Conservation (phyloP, 768 basidiomycete species). For the Coprinopsis sp. region DNA sequence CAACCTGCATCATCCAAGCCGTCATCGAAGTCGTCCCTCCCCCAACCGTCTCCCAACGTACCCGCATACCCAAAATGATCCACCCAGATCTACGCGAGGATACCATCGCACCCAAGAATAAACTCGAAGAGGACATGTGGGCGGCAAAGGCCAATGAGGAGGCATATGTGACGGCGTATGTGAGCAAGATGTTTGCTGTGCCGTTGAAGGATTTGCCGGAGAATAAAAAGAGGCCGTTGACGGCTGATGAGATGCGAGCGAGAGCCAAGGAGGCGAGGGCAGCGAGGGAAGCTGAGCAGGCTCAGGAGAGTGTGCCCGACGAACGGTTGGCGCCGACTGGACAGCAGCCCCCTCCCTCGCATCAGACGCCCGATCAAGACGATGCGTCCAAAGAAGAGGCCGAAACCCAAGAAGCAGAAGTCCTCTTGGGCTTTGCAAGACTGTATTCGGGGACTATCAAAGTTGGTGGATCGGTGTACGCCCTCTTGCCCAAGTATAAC, state of each 20-base stretch:
- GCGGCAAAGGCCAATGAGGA: conserved; percentile 53
- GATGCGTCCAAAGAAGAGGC: conserved; percentile 16
- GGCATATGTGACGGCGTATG: conserved; percentile 75
- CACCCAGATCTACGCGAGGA: conserved; percentile 71
- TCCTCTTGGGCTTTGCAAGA: conserved; percentile 87
- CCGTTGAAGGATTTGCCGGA: conserved; percentile 78
- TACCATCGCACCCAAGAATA: conserved; percentile 60
- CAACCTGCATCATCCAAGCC: conserved; percentile 87
- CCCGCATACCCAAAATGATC: conserved; percentile 86
- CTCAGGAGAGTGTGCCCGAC: conserved; percentile 12
- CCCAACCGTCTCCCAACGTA: conserved; percentile 74
- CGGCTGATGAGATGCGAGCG: conserved; percentile 78
- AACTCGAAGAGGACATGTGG: conserved; percentile 82
- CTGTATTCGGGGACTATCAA: conserved; percentile 86
- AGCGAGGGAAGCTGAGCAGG: conserved; percentile 23
- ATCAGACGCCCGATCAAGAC: conserved; percentile 3
- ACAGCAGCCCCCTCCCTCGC: no score
- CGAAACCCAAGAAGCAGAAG: conserved; percentile 43
- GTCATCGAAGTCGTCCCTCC: conserved; percentile 93
- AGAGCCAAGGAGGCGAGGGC: conserved; percentile 53
- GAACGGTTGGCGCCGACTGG: no score
- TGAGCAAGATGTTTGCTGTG: conserved; percentile 99
- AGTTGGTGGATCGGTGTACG: conserved; percentile 59
- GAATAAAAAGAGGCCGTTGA: conserved; percentile 70
- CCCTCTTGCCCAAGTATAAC: conserved; percentile 86